Evolutionary conservation across 2,329 filamentous ascomycete genomes (phyloP).

Genomic region (Phaeophleospora eucalypticola): DNA sequence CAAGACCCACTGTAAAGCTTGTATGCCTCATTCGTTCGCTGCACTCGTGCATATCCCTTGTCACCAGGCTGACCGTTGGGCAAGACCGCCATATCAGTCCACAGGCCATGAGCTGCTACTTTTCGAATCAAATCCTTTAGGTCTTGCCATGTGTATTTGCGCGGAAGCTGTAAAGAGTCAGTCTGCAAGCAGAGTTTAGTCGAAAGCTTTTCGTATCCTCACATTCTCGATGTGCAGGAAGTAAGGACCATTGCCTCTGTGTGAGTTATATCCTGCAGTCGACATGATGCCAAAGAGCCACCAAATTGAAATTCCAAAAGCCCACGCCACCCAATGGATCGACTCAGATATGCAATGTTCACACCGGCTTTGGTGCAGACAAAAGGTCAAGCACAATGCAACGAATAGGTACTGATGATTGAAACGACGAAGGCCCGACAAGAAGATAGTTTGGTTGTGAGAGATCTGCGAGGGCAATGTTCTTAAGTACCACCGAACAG

Average conservation of each 20-base stretch:
- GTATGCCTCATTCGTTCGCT: conserved; percentile 24
- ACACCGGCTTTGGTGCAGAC: background rate
- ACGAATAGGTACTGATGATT: too few species aligned
- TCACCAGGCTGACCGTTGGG: conserved; percentile 19
- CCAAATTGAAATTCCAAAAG: conserved; percentile 2
- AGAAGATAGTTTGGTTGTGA: too few species aligned
- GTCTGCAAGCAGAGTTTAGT: background rate
- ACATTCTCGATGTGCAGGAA: conserved; percentile 24
- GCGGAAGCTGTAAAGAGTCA: conserved; percentile 22
- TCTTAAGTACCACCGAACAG: too few species aligned
- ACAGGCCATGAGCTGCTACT: conserved; percentile 27
- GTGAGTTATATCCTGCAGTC: background rate
- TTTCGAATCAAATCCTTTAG: conserved; percentile 30
- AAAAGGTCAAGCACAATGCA: background rate
- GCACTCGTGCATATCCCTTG: conserved; percentile 25
- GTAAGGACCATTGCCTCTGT: conserved; percentile 10
- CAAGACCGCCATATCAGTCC: conserved; percentile 27
- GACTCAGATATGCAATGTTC: background rate
- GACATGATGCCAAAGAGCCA: conserved; percentile 9
- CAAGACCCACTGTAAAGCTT: conserved; percentile 25
- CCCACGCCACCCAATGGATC: conserved; percentile 5
- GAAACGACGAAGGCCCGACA: too few species aligned
- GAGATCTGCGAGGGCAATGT: too few species aligned
- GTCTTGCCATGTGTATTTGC: conserved; percentile 31
- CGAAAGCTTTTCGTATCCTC: background rate